Percentiles rank a stretch among this genome's conserved stretches.
Evolutionary conservation across 2,329 filamentous ascomycete species (phyloP).

Genomic region (Zymoseptoria tritici): DNA sequence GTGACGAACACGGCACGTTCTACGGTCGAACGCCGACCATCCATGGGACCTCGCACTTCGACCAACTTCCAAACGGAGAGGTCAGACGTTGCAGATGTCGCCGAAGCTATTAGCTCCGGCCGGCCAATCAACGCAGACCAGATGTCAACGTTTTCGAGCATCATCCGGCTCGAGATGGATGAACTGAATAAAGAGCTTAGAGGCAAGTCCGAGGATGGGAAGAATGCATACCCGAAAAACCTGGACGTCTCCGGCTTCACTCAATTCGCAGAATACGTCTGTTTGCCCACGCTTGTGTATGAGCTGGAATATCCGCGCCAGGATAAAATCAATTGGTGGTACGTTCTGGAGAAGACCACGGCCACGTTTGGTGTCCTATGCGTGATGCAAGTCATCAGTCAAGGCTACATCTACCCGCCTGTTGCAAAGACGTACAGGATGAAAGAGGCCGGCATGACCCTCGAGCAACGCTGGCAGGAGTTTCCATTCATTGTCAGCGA

Average conservation of each 20-base stretch:
- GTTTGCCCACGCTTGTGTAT: slow-evolving; percentile 69
- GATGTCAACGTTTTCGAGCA: slow-evolving; percentile 54
- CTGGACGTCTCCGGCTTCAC: slow-evolving; percentile 46
- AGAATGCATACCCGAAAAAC: slow-evolving; percentile 60
- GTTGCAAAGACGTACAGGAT: slow-evolving; percentile 59
- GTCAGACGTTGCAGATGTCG: slow-evolving; percentile 54
- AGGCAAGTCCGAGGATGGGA: slow-evolving; percentile 49
- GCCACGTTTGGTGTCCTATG: slow-evolving; percentile 67
- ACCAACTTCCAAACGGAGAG: slow-evolving; percentile 41
- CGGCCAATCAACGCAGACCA: slow-evolving; percentile 56
- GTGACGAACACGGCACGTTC: background rate
- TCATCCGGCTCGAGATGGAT: slow-evolving; percentile 61
- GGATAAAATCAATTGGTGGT: slow-evolving; percentile 63
- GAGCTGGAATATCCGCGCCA: slow-evolving; percentile 71
- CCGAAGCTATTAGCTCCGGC: slow-evolving; percentile 54
- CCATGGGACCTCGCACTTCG: slow-evolving; percentile 33
- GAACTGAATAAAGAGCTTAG: slow-evolving; percentile 57
- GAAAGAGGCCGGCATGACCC: slow-evolving; percentile 58
- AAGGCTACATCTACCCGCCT: slow-evolving; percentile 70
- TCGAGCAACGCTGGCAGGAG: slow-evolving; percentile 54
- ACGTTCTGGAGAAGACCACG: slow-evolving; percentile 63
- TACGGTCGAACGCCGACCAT: slow-evolving; percentile 26
- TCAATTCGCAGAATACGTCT: slow-evolving; percentile 66
- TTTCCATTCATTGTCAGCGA: slow-evolving; percentile 72
- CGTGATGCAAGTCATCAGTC: slow-evolving; percentile 71